phyloP scores from a whole-genome alignment of 2,329 filamentous ascomycete genomes.

The Colletotrichum australisinense region DNA sequence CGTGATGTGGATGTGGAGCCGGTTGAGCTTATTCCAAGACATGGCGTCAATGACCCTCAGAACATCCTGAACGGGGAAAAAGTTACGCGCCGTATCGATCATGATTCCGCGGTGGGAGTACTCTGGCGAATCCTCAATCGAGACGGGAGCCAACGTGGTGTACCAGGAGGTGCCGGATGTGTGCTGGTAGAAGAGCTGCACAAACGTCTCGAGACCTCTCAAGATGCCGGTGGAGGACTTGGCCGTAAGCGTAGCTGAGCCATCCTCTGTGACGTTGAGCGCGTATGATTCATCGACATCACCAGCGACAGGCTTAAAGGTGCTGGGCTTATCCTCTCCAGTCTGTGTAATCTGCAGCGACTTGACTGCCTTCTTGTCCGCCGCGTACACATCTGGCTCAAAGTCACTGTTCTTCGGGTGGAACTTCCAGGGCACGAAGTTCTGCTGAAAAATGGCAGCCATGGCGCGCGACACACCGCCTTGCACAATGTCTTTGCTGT shows the following conservation, averaged over 20 bases:
- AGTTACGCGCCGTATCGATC: conserved; percentile 81
- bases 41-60: conserved; percentile 81
- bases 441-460: conserved; percentile 72
- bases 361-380: conserved; percentile 61
- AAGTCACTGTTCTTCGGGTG: conserved; percentile 71
- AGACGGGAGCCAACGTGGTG: conserved; percentile 76
- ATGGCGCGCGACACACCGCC: conserved; percentile 70
- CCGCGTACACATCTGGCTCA: conserved; percentile 66
- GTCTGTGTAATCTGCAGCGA: conserved; percentile 73
- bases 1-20: conserved; percentile 83
- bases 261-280: conserved; percentile 68
- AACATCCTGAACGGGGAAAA: conserved; percentile 75
- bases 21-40: conserved; percentile 85
- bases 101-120: conserved; percentile 84
- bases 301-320: conserved; percentile 71
- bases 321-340: conserved; percentile 60
- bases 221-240: conserved; percentile 76
- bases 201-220: conserved; percentile 80
- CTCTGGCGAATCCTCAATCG: conserved; percentile 77
- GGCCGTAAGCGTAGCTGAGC: conserved; percentile 72
- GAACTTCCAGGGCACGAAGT: conserved; percentile 84
- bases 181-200: conserved; percentile 83
- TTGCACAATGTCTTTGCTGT: conserved; percentile 65
- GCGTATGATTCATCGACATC: conserved; percentile 82
- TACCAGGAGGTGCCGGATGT: conserved; percentile 70